A percentile compares a stretch with the other conserved stretches of the same genome.
phyloP scores from a whole-genome alignment of 352 stramenopile species.

The Salisapilia sapeloensis region DNA sequence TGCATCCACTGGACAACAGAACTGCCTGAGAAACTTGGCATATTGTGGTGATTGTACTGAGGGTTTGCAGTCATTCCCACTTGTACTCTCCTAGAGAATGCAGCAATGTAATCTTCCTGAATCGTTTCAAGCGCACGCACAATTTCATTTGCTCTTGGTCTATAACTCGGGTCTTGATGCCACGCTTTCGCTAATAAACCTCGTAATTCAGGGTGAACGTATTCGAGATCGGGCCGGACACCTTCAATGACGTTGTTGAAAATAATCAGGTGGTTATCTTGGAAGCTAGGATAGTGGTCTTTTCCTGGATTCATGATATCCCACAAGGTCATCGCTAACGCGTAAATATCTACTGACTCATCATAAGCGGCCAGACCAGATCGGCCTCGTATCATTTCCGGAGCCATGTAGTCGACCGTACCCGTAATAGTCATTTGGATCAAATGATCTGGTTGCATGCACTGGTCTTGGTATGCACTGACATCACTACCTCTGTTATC shows the following conservation, averaged over 20 bases:
- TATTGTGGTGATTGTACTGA: no score
- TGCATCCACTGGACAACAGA: conserved; percentile 6
- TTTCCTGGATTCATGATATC: conserved; percentile 17
- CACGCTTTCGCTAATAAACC: conserved; percentile 11
- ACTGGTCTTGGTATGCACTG: no score
- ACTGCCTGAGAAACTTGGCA: conserved; percentile 10
- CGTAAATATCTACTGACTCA: conserved; percentile 28
- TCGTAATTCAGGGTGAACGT: conserved; percentile 7
- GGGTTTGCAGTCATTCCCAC: no score
- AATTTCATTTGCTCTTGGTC: conserved; percentile 8
- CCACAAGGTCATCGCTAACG: conserved; percentile 32
- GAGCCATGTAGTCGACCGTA: conserved; percentile 33
- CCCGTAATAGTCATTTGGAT: no score
- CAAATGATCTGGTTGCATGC: no score
- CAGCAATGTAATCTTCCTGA: conserved; percentile 7
- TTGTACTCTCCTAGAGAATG: no score
- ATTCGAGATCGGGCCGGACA: conserved; percentile 8
- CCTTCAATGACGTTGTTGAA: conserved; percentile 14
- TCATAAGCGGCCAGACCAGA: conserved; percentile 10
- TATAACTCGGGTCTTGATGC: conserved; percentile 6
- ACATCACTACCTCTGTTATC: no score
- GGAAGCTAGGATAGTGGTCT: conserved; percentile 7
- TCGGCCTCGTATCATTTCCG: conserved; percentile 24
- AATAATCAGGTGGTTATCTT: conserved; percentile 9
- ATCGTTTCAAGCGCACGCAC: conserved; percentile 11